These are phyloP conservation scores for Sugiyamaella japonica DNA, from an alignment of 1,139 yeast genomes.

Conservation along the genomic window DNA sequence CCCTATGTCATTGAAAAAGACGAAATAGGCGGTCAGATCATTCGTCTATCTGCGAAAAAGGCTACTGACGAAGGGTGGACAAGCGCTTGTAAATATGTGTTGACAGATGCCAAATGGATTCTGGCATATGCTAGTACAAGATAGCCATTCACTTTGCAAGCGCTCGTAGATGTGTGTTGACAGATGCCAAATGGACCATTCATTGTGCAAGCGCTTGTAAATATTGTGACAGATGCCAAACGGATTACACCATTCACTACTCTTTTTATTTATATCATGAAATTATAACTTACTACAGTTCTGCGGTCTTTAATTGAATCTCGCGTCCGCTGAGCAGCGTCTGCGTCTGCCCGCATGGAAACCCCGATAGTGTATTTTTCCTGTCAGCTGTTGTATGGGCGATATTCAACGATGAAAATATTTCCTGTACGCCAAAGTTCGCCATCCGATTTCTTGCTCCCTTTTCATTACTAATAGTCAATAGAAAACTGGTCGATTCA, in stretches of 20 bases:
- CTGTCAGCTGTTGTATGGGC: background rate
- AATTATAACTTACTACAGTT: no score
- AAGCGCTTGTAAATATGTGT: slow-evolving; percentile 74
- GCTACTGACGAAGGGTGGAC: slow-evolving; percentile 81
- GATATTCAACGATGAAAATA: background rate
- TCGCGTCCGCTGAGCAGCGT: background rate
- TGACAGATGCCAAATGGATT: slow-evolving; percentile 58
- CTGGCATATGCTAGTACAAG: slow-evolving; percentile 40
- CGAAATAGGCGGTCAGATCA: slow-evolving; percentile 74
- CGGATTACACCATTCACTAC: no score
- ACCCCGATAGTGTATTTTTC: background rate
- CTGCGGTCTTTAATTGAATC: background rate
- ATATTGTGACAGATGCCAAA: no score
- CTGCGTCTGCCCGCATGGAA: background rate
- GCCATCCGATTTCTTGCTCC: background rate
- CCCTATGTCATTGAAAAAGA: slow-evolving; percentile 71
- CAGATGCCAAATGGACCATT: slow-evolving; percentile 50
- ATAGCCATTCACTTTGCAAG: slow-evolving; percentile 43
- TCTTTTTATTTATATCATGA: no score
- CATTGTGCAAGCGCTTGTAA: slow-evolving; percentile 69
- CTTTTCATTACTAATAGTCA: background rate
- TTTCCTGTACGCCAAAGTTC: background rate
- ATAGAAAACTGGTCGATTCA: background rate
- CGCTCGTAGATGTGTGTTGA: slow-evolving; percentile 78
- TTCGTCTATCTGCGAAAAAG: slow-evolving; percentile 55